Percentiles rank a stretch among this genome's conserved stretches.
phyloP scores from a whole-genome alignment of 192 early-diverging fungal species.

The Kickxella alabastrina region DNA sequence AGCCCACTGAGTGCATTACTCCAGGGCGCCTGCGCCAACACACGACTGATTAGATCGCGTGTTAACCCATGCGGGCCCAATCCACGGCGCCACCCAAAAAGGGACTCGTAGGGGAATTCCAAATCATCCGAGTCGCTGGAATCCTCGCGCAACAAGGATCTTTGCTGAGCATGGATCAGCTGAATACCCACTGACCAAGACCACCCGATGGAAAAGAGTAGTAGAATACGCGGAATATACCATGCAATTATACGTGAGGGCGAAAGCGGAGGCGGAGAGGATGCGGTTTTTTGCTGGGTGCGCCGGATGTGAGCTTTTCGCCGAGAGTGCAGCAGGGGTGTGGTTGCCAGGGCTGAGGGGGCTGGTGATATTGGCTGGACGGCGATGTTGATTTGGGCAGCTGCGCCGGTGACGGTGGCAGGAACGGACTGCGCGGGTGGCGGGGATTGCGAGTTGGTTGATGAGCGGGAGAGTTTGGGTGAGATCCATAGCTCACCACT shows the following conservation, averaged over 20 bases:
- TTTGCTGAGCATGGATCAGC: constrained; percentile 42
- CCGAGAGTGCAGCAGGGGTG: constrained; percentile 5
- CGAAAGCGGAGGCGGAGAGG: constrained; percentile 15
- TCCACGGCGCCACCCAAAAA: background rate
- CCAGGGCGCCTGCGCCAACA: constrained; percentile 32
- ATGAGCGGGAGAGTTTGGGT: constrained; percentile 28
- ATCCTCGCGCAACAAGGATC: constrained; percentile 5
- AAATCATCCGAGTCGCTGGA: constrained; percentile 13
- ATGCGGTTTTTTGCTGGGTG: constrained; percentile 1
- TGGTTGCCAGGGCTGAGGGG: background rate
- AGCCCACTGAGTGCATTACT: constrained; percentile 29
- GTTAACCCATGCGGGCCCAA: constrained; percentile 3
- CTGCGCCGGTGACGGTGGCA: too few species aligned
- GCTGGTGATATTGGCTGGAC: background rate
- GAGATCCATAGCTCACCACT: constrained; percentile 48
- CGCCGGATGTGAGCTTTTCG: constrained; percentile 12
- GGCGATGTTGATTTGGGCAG: too few species aligned
- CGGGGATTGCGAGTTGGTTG: too few species aligned
- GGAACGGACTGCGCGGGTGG: too few species aligned
- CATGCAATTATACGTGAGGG: constrained; percentile 27
- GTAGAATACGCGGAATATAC: constrained; percentile 32
- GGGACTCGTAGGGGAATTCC: constrained; percentile 5
- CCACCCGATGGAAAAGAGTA: constrained; percentile 46
- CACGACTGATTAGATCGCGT: constrained; percentile 36
- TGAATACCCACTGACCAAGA: constrained; percentile 40